phyloP scores from a whole-genome alignment of 1,284 basidiomycete genomes.

The Chondrostereum purpureum region DNA sequence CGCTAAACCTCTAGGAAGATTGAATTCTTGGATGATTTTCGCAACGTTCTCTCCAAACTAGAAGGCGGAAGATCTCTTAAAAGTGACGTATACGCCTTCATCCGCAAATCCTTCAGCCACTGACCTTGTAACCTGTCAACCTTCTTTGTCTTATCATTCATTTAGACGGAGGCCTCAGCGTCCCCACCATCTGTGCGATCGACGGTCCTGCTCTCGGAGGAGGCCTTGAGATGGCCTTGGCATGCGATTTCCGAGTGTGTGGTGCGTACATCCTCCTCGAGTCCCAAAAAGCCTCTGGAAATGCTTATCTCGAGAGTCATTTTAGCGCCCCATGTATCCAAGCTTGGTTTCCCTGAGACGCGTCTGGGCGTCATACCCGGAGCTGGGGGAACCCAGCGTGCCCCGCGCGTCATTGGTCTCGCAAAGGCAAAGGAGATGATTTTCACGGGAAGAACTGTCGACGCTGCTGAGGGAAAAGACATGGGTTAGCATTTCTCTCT shows the following conservation, averaged over 20 bases:
- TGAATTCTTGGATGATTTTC: conserved; percentile 74
- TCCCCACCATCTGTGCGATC: conserved; percentile 89
- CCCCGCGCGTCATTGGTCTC: conserved; percentile 75
- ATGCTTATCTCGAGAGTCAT: conserved; percentile 4
- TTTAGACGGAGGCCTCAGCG: neutral
- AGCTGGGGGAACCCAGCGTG: conserved; percentile 89
- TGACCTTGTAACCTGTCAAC: neutral
- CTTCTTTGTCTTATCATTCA: neutral
- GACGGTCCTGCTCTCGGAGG: conserved; percentile 92
- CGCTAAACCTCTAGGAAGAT: conserved; percentile 21
- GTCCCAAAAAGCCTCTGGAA: neutral
- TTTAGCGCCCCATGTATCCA: conserved; percentile 53
- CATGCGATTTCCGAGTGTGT: conserved; percentile 85
- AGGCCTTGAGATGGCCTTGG: conserved; percentile 81
- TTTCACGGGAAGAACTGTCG: conserved; percentile 67
- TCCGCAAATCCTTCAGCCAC: neutral
- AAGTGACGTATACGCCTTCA: too few relatives aligned
- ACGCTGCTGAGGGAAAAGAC: conserved; percentile 63
- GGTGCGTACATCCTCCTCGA: conserved; percentile 34
- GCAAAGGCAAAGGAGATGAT: conserved; percentile 86
- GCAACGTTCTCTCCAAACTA: conserved; percentile 66
- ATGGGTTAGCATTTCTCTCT: conserved; percentile 45
- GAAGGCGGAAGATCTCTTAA: conserved; percentile 58
- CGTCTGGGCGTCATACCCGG: conserved; percentile 91
- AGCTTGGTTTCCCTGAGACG: conserved; percentile 81